Evolutionary conservation across 805 yeast species (phyloP).

Genomic region (Barnettozyma salicaria): DNA sequence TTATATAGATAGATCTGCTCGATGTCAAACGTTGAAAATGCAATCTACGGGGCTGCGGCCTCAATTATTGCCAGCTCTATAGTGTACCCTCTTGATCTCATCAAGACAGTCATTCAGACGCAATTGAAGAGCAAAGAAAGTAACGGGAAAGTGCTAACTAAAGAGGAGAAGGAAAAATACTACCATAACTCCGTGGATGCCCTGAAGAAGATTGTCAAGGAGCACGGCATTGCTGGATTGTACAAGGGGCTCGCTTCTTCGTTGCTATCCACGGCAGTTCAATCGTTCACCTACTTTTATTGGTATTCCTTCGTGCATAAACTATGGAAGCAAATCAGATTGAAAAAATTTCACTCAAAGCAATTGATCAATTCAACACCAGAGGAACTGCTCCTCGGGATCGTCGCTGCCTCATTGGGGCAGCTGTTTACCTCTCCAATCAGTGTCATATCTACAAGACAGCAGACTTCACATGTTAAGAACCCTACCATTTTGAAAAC

Average conservation of each 20-base stretch:
- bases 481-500: slow-evolving; percentile 33
- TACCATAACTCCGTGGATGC: slow-evolving; percentile 62
- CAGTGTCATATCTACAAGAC: slow-evolving; percentile 61
- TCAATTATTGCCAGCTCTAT: slow-evolving; percentile 72
- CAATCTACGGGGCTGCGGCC: slow-evolving; percentile 77
- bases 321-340: slow-evolving; percentile 34
- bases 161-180: slow-evolving; percentile 17
- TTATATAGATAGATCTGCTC: neutral
- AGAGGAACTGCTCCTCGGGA: slow-evolving; percentile 68
- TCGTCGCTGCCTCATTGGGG: slow-evolving; percentile 76
- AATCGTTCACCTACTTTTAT: slow-evolving; percentile 78
- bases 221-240: slow-evolving; percentile 60
- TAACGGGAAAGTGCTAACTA: slow-evolving; percentile 3
- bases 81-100: slow-evolving; percentile 76
- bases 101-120: slow-evolving; percentile 72
- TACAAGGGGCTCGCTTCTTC: slow-evolving; percentile 69
- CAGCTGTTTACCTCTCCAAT: slow-evolving; percentile 81
- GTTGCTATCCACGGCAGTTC: slow-evolving; percentile 64
- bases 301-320: slow-evolving; percentile 76
- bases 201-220: slow-evolving; percentile 45
- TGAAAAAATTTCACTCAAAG: slow-evolving; percentile 29
- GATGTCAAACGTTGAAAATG: slow-evolving; percentile 62
- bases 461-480: slow-evolving; percentile 44
- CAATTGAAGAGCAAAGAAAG: slow-evolving; percentile 34
- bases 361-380: slow-evolving; percentile 40